A percentile compares a stretch with the other conserved stretches of the same genome.
Evolutionary conservation across 225 moss, liverwort and hornwort species (phyloP).

Genomic region (Rhytidiadelphus loreus): DNA sequence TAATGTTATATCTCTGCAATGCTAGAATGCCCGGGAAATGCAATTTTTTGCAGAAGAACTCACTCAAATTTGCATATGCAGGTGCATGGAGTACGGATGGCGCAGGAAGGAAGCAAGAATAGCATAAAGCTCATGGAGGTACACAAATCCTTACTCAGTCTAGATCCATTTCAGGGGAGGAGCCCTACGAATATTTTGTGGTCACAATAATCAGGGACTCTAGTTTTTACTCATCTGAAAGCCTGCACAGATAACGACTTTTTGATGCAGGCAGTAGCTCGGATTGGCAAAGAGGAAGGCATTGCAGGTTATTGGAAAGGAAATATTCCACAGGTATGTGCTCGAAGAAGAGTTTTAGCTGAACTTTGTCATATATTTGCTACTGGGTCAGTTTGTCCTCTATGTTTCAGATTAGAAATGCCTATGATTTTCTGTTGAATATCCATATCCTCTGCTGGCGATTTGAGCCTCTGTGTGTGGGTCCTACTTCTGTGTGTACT

Average conservation of each 20-base stretch:
- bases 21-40: neutral
- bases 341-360: neutral
- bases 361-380: neutral
- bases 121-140: conserved; percentile 67
- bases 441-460: neutral
- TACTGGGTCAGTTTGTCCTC: neutral
- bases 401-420: neutral
- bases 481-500: neutral
- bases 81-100: conserved; percentile 65
- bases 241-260: neutral
- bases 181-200: neutral
- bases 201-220: neutral
- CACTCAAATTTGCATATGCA: conserved; percentile 5
- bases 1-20: neutral
- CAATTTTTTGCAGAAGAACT: neutral
- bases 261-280: conserved; percentile 44
- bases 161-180: neutral
- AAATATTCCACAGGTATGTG: conserved; percentile 65
- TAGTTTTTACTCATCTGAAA: neutral
- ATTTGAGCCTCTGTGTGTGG: neutral
- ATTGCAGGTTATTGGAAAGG: conserved; percentile 81
- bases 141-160: neutral
- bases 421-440: neutral
- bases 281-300: conserved; percentile 73
- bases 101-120: conserved; percentile 51